Evolutionary conservation across 192 early-diverging fungal genomes (phyloP), one percentile per base, ranked within the genome.

Genomic region (Coemansia sp.): DNA sequence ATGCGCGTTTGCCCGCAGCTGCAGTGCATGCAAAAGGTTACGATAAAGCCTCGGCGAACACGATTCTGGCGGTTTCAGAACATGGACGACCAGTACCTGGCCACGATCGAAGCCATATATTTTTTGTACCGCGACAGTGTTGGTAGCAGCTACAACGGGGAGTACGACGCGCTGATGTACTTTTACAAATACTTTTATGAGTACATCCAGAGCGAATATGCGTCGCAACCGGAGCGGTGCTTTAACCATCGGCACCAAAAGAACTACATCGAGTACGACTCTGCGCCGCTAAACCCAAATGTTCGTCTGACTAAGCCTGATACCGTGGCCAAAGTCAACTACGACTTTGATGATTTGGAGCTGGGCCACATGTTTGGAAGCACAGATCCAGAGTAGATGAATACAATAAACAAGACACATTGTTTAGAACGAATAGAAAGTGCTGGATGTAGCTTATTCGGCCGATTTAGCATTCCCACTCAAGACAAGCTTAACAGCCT

Each of bases 91-190:
- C 73, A 84, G 57, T 85, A 91, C 59, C 71, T 98, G 53, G 92
- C 96, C 0, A 98, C 96, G 2, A 96, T 98, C 45, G 96, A 98
- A 71, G 96, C 96, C 4, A 91, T 96, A 22, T 98, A 98, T 59
- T 98, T 90, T 69, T 87, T 96, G 60, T 93, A 90, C 75, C 83
- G 88, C 37, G 96, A 96, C 72, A 94, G 90, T 72, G 74, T 83
- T 21, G 74, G 75, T 37, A 37, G 19, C 45, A 58, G 64, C 1
- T 93, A 93, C 76, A 74, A 84, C 49, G 93, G 94, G 9, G 84
- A 86, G 58, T 94, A 91, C 69, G 95, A 98, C 62, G 86, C 91
- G 66, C 82, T 98, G 52, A 75, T 98, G 79, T 96, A 86, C 72
- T 96, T 93, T 68, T 98, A 92, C 84, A 93, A 90, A 67, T 87